Evolutionary conservation across 768 basidiomycete genomes (phyloP).

Genomic region (Coprinellus micaceus): DNA sequence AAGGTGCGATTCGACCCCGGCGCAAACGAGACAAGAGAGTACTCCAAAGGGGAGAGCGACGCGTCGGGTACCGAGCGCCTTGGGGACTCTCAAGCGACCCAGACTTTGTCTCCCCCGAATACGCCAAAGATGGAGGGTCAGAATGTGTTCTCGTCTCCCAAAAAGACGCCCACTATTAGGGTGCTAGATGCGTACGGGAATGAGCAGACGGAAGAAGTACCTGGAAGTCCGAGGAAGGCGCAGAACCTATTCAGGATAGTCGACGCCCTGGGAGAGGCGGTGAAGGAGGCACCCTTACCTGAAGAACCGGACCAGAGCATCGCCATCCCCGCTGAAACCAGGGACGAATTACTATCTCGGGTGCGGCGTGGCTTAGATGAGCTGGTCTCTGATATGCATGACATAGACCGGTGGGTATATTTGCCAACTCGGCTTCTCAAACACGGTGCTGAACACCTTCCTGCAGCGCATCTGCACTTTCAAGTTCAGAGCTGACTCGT

Average conservation of each 20-base stretch:
- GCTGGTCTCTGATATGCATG: conserved; percentile 52
- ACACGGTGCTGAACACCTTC: background rate
- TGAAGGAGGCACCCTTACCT: conserved; percentile 21
- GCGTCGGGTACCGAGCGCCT: conserved; percentile 1
- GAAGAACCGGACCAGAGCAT: conserved; percentile 11
- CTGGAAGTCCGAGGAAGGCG: conserved; percentile 9
- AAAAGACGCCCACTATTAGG: conserved; percentile 52
- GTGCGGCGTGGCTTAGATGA: conserved; percentile 58
- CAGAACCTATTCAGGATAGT: conserved; percentile 52
- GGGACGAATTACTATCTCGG: conserved; percentile 50
- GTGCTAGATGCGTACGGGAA: conserved; percentile 72
- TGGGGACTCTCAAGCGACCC: conserved; percentile 12
- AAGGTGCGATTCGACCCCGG: conserved; percentile 71
- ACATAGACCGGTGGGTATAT: conserved; percentile 51
- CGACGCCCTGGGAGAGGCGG: conserved; percentile 59
- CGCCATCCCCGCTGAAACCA: conserved; percentile 25
- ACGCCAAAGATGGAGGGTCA: conserved; percentile 18
- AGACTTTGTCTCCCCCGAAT: conserved; percentile 15
- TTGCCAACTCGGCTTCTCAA: conserved; percentile 1
- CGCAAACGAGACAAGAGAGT: conserved; percentile 10
- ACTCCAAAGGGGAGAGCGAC: conserved; percentile 17
- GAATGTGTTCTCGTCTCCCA: conserved; percentile 20
- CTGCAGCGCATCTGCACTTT: background rate
- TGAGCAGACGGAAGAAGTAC: conserved; percentile 26
- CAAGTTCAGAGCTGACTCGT: conserved; percentile 39